These are phyloP conservation scores for Penicillium sp. DNA, from an alignment of 2,329 filamentous ascomycete genomes.

Conservation along the genomic window DNA sequence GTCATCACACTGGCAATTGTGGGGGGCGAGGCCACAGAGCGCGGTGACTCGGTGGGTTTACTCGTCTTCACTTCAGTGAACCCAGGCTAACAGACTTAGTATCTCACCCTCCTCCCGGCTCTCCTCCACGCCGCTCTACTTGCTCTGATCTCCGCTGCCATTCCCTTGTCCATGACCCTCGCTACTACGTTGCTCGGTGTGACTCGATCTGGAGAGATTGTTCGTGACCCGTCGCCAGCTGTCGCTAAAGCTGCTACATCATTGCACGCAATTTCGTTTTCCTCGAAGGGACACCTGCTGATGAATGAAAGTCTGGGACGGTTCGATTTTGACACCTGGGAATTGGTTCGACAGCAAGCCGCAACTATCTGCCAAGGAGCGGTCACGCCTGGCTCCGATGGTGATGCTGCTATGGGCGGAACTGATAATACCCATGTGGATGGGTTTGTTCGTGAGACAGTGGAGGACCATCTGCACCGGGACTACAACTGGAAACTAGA, in stretches of 20 bases:
- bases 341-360: slow-evolving; percentile 65
- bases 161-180: slow-evolving; percentile 74
- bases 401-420: slow-evolving; percentile 46
- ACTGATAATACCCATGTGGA: slow-evolving; percentile 49
- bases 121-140: slow-evolving; percentile 77
- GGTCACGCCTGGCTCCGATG: slow-evolving; percentile 36
- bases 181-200: slow-evolving; percentile 66
- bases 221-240: slow-evolving; percentile 62
- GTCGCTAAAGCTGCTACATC: slow-evolving; percentile 66
- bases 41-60: slow-evolving; percentile 40
- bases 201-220: slow-evolving; percentile 42
- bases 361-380: slow-evolving; percentile 62
- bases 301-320: slow-evolving; percentile 77
- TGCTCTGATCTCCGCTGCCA: slow-evolving; percentile 75
- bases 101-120: slow-evolving; percentile 75
- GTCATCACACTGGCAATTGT: slow-evolving; percentile 45
- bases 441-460: slow-evolving; percentile 61
- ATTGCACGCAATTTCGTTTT: slow-evolving; percentile 80
- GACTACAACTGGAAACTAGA: slow-evolving; percentile 42
- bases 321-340: slow-evolving; percentile 76
- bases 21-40: slow-evolving; percentile 34
- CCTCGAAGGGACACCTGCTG: slow-evolving; percentile 69
- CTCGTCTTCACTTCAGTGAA: background rate
- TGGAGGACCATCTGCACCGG: slow-evolving; percentile 56
- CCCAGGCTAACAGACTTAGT: slow-evolving; percentile 49